phyloP scores from a whole-genome alignment of 75 land plant genomes.

The Picea sitchensis region DNA sequence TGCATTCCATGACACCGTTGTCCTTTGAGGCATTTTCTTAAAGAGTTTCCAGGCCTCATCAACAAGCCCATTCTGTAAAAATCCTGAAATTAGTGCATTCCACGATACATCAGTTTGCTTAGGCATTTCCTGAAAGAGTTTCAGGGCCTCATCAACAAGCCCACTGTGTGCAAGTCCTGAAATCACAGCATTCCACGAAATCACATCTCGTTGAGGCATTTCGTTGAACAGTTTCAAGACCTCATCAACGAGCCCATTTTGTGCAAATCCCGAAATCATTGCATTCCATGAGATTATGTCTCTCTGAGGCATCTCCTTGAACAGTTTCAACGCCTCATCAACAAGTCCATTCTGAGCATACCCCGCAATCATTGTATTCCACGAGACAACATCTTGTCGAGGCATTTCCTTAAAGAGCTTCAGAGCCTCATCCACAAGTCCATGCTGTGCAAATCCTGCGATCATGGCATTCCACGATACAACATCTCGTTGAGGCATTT shows the following conservation, averaged over 20 bases:
- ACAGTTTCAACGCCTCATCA: neutral
- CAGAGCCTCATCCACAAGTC: neutral
- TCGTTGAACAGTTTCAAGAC: neutral
- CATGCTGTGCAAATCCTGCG: neutral
- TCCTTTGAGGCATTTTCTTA: too few relatives aligned
- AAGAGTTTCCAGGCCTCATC: too few relatives aligned
- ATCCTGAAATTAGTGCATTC: too few relatives aligned
- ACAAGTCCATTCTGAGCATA: neutral
- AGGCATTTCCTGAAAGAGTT: too few relatives aligned
- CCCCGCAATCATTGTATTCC: neutral
- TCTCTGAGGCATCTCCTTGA: neutral
- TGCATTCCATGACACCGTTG: too few relatives aligned
- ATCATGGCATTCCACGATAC: neutral
- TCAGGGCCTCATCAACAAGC: too few relatives aligned
- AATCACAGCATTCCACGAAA: too few relatives aligned
- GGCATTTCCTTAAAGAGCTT: conserved; percentile 1
- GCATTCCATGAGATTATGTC: neutral
- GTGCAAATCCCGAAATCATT: neutral
- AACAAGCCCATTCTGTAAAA: too few relatives aligned
- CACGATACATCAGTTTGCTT: too few relatives aligned
- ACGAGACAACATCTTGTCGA: neutral
- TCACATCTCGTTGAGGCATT: too few relatives aligned
- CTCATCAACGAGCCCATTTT: neutral
- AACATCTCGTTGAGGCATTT: conserved; percentile 19
- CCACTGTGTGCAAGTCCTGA: too few relatives aligned